Percentiles rank a stretch among this genome's conserved stretches.
phyloP scores from a whole-genome alignment of 257 asterid species.

The Nicotiana tabacum region DNA sequence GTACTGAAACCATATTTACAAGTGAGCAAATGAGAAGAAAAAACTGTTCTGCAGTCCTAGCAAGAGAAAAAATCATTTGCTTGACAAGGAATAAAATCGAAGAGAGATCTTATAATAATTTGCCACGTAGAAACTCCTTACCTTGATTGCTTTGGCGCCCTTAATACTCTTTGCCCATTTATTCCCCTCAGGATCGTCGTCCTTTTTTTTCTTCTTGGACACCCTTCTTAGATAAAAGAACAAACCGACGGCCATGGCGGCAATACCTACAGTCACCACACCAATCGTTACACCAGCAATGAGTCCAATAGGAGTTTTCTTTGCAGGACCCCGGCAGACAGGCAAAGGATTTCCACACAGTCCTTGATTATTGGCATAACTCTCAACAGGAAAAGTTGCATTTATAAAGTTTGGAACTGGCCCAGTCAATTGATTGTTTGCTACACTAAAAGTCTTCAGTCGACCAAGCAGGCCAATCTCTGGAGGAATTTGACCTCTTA shows the following conservation, averaged over 20 bases:
- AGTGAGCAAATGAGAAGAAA: too few relatives aligned
- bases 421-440: conserved; percentile 27
- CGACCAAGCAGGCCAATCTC: conserved; percentile 23
- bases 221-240: conserved; percentile 25
- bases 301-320: conserved; percentile 16
- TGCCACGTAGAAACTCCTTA: neutral
- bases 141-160: conserved; percentile 41
- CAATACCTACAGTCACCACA: conserved; percentile 26
- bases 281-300: conserved; percentile 30
- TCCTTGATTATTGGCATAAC: conserved; percentile 45
- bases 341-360: conserved; percentile 49
- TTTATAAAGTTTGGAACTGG: conserved; percentile 24
- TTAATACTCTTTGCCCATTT: conserved; percentile 41
- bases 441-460: conserved; percentile 27
- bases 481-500: conserved; percentile 31
- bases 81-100: neutral
- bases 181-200: conserved; percentile 35
- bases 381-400: conserved; percentile 3
- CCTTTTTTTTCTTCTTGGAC: conserved; percentile 23
- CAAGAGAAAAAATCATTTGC: neutral
- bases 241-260: conserved; percentile 12
- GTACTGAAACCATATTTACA: too few relatives aligned
- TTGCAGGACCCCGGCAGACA: conserved; percentile 21
- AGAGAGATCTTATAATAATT: neutral
- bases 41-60: too few relatives aligned